Base-by-base conservation (phyloP, 1,284 basidiomycete species). In the Crucibulum cyathiforme region DNA sequence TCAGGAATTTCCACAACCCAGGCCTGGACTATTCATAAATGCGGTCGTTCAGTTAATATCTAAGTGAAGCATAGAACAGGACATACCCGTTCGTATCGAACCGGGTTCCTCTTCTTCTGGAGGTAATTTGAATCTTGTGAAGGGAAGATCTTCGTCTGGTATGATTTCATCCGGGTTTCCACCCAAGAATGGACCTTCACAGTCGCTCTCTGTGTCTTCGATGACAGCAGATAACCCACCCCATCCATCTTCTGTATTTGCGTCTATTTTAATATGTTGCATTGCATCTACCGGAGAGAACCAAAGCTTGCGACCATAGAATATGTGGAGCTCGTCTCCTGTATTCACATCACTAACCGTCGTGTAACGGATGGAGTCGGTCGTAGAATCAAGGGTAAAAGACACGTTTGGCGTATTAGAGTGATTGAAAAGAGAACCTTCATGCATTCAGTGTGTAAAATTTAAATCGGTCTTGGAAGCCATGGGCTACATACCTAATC, bases 1-100 rank as follows among this genome's bases (percentile, higher is more conserved):
- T 93, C 85, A 0, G 85, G 83, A n/a, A 97, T 84, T 67, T 95
- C 90, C n/a, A 95, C 87, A 8, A 88, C 90, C 94, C 95, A 98
- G 49, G 90, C 90, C 41, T 87, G 78, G 53, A 90, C 88, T 87
- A 63, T 34, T 50, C 58, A 63, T 43, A 12, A 19, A 56, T 56
- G 15, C 31, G 46, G 49, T 55, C 24, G 49, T 31, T 60, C 39
- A 31, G 55, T 56, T 13, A 60, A 35, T 49, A 24, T 9, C 43
- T 9, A 36, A 36, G 36, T 34, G 35, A 48, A 43, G 36, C 15
- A 35, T 17, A 19, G 13, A 19, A 36, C 58, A 54, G 51, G 54
- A 72, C 77, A 48, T 63, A 88, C 90, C 79, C 64, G 85, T 90
- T 50, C 80, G 80, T 48, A 93, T 76, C 12, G 81, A 79, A 35